Conservation (phyloP, 2,329 filamentous ascomycete genomes). For the Remersonia thermophila region DNA sequence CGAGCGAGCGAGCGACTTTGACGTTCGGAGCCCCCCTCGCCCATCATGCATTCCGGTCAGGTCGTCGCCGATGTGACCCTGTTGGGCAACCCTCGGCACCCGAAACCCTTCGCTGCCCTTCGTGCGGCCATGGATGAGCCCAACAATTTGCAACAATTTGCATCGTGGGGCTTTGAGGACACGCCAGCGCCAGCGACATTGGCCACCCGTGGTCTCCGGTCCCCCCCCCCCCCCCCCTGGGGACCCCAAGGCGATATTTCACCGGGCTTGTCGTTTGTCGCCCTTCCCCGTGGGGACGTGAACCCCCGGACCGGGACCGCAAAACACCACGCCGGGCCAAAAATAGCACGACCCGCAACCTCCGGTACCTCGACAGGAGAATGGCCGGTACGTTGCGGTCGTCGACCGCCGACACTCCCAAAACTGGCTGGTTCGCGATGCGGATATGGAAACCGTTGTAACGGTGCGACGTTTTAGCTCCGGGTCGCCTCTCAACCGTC, state of each 20-base stretch:
- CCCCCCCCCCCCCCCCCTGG: no score
- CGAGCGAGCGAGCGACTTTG: no score
- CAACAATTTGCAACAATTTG: no score
- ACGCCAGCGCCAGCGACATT: no score
- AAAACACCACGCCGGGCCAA: slow-evolving; percentile 14
- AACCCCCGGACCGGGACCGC: slow-evolving; percentile 4
- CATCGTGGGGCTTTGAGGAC: no score
- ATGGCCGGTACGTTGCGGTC: slow-evolving; percentile 11
- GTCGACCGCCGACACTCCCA: slow-evolving; percentile 15
- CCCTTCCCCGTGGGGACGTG: slow-evolving; percentile 5
- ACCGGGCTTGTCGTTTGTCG: no score
- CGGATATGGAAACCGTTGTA: slow-evolving; percentile 18
- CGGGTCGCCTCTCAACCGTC: slow-evolving; percentile 8
- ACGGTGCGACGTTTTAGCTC: slow-evolving; percentile 16
- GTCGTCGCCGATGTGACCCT: slow-evolving; percentile 6
- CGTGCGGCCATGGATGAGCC: slow-evolving; percentile 6
- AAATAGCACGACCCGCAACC: slow-evolving; percentile 13
- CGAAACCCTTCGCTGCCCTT: slow-evolving; percentile 8
- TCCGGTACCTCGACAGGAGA: no score
- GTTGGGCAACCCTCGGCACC: slow-evolving; percentile 1
- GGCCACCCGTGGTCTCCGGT: no score
- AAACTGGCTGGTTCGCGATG: slow-evolving; percentile 10
- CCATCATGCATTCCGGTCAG: slow-evolving; percentile 9
- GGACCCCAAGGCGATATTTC: no score
- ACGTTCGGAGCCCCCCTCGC: slow-evolving; percentile 3